Evolutionary conservation across 1,284 basidiomycete species (phyloP).

Genomic region (Ceratorhiza oryzae-sativae): DNA sequence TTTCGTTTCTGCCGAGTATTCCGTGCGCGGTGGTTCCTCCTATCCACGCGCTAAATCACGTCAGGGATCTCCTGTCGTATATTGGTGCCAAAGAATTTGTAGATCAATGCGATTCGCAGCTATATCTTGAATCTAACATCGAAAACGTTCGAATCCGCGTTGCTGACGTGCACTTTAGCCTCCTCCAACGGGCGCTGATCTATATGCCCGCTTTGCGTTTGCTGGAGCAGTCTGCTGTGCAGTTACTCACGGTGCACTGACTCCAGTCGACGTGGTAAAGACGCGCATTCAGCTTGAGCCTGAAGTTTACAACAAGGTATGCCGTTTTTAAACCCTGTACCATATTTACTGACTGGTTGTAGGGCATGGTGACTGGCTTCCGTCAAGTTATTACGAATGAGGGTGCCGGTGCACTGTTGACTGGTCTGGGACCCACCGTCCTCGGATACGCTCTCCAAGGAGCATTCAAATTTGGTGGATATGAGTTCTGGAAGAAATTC

Average conservation of each 20-base stretch:
- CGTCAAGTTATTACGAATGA: slow-evolving; percentile 81
- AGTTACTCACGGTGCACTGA: slow-evolving; percentile 92
- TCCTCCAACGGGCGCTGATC: slow-evolving; percentile 52
- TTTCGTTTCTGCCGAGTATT: background rate
- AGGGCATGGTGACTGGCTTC: slow-evolving; percentile 76
- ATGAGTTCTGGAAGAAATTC: slow-evolving; percentile 93
- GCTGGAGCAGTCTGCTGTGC: slow-evolving; percentile 94
- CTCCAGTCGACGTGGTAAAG: slow-evolving; percentile 94
- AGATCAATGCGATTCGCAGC: background rate
- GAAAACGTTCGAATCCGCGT: background rate
- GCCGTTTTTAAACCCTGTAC: slow-evolving; percentile 43
- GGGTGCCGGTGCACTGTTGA: slow-evolving; percentile 86
- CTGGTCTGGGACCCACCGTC: slow-evolving; percentile 90
- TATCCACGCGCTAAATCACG: background rate
- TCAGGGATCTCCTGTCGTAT: background rate
- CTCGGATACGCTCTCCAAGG: slow-evolving; percentile 96
- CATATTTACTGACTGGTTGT: slow-evolving; percentile 46
- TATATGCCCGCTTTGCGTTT: slow-evolving; percentile 63
- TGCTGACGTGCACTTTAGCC: slow-evolving; percentile 18
- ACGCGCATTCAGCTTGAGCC: slow-evolving; percentile 94
- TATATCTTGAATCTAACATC: background rate
- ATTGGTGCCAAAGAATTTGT: background rate
- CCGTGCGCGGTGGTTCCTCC: background rate
- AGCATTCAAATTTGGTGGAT: slow-evolving; percentile 96
- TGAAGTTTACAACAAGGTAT: slow-evolving; percentile 61